Evolutionary conservation across 2,329 filamentous ascomycete genomes (phyloP), one percentile per base, ranked within the genome.

Genomic region (Pestalotiopsis sp.): DNA sequence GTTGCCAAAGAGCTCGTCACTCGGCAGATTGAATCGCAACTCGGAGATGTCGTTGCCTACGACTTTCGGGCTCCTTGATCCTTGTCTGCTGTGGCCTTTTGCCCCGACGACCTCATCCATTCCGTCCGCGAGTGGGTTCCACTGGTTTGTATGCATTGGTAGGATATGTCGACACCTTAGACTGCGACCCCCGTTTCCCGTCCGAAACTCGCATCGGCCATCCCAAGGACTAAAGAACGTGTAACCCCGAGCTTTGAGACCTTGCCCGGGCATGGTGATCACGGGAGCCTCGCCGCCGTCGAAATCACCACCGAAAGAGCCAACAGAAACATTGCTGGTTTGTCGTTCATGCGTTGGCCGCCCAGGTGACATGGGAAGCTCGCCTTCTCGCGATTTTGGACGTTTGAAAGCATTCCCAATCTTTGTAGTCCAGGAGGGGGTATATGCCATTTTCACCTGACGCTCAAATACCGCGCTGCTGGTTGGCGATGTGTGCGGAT

Each of bases 151-250:
- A 56, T 78, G 77, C 4, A 84, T 82, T 36, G 87, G 85, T 2
- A 94, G 83, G n/a, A 88, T 82, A 78, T 97, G 94, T 68, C 90
- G 90, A 80, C 92, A 95, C 78, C 90, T 90, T 14, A 97, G 81
- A 67, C 89, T 91, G 65, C 92, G 90, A 2, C 95, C 95, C 58
- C 89, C 91, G 68, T 90, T 86, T 49, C 92, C 92, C 0, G 94
- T 96, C 17, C 89, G 85, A 79, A 98, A 98, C 70, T 95, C 92
- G 81, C 95, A 98, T 57, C 88, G 87, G 17, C 94, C 93, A 70
- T 94, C 90, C 95, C 95, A 98, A 0, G 94, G 95, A 57, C 93
- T 96, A 23, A 85, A 82, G 77, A 98, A 98, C 1, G 90, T 87
- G 79, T 97, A 97, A 20, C 90, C 92, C 39, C 86, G 85, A 0